Evolutionary conservation across 2,329 filamentous ascomycete species (phyloP).

Genomic region (Hymenotorrendiella dingleyae): DNA sequence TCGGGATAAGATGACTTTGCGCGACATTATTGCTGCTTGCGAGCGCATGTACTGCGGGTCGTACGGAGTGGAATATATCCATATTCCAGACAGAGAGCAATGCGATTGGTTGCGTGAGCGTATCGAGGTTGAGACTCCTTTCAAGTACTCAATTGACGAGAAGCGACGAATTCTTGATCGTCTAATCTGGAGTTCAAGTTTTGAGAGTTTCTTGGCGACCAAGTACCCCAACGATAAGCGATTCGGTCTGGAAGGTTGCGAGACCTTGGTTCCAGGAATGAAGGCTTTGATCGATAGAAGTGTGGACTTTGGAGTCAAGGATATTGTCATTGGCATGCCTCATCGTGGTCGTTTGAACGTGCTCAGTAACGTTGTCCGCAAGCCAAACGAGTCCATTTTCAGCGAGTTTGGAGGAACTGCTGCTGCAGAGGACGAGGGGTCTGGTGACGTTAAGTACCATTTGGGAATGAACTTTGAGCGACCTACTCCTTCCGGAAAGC

Average conservation of each 20-base stretch:
- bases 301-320: conserved; percentile 97
- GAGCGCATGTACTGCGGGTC: conserved; percentile 95
- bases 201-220: conserved; percentile 89
- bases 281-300: conserved; percentile 98
- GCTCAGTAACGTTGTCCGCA: conserved; percentile 95
- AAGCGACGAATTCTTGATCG: conserved; percentile 97
- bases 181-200: conserved; percentile 97
- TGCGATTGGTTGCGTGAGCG: conserved; percentile 98
- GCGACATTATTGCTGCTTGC: conserved; percentile 88
- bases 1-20: conserved; percentile 91
- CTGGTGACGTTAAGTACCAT: conserved; percentile 99
- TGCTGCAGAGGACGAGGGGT: conserved; percentile 88
- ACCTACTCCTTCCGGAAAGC: conserved; percentile 95
- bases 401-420: conserved; percentile 90
- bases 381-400: conserved; percentile 99
- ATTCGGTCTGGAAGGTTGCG: conserved; percentile 95
- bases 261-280: conserved; percentile 96
- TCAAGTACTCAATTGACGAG: conserved; percentile 97
- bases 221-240: conserved; percentile 99
- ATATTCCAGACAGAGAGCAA: conserved; percentile 94
- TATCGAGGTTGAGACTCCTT: conserved; percentile 86
- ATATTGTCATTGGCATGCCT: conserved; percentile 99
- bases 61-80: conserved; percentile 98
- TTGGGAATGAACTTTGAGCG: conserved; percentile 99
- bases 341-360: conserved; percentile 98